These are phyloP conservation scores for Cavenderia fasciculata DNA, from an alignment of 78 protist genomes.

Conservation along the genomic window DNA sequence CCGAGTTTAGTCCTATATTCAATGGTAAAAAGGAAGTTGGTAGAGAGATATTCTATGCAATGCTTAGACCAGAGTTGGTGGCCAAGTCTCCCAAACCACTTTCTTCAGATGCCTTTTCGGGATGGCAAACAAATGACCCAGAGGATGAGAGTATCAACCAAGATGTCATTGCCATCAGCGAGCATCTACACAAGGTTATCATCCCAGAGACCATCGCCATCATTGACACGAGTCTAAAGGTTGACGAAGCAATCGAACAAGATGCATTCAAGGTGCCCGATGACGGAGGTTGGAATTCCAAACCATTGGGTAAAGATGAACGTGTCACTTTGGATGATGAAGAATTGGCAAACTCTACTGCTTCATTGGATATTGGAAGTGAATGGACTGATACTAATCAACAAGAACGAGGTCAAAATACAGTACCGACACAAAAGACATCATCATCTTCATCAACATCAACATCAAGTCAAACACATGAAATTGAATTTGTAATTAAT, in stretches of 20 bases:
- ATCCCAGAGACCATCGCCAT: constrained; percentile 20
- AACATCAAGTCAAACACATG: neutral
- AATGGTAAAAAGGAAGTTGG: constrained; percentile 1
- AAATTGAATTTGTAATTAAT: too few species aligned
- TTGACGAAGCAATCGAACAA: neutral
- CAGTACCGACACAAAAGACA: too few species aligned
- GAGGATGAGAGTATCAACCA: constrained; percentile 1
- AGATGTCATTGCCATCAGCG: neutral
- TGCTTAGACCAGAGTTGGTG: constrained; percentile 65
- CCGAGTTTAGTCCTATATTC: constrained; percentile 25
- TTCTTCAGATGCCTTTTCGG: constrained; percentile 51
- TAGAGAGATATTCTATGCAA: constrained; percentile 42
- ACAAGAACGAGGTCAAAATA: too few species aligned
- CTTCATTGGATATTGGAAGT: too few species aligned
- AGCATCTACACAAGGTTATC: neutral
- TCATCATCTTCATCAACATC: neutral
- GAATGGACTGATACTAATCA: too few species aligned
- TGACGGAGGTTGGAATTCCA: neutral
- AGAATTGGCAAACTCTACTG: too few species aligned
- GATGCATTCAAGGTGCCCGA: neutral
- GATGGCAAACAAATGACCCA: neutral
- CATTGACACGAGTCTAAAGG: neutral
- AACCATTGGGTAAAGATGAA: neutral
- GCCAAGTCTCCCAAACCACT: neutral
- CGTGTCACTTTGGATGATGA: too few species aligned